These are phyloP conservation scores for Sodiomyces alkalinus DNA, from an alignment of 2,329 filamentous ascomycete genomes.

Conservation along the genomic window DNA sequence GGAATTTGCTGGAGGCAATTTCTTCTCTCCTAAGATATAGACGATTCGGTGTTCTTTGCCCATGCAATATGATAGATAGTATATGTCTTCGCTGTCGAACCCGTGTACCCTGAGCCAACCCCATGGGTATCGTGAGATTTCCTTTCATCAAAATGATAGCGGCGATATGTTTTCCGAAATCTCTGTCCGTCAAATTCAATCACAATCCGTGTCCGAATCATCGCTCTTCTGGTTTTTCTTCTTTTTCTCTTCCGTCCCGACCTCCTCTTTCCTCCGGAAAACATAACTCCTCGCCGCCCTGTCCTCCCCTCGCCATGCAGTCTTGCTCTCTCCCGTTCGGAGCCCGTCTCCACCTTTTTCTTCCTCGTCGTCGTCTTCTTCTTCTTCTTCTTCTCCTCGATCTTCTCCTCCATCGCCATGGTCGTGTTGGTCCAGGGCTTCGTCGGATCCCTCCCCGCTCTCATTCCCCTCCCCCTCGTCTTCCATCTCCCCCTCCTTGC, in stretches of 20 bases:
- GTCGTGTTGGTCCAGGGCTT: too few species aligned
- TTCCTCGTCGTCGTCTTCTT: neutral
- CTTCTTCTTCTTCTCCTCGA: slow-evolving; percentile 21
- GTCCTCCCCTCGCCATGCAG: slow-evolving; percentile 26
- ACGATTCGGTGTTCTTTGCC: too few species aligned
- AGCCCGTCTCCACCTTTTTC: neutral
- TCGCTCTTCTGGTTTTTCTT: slow-evolving; percentile 13
- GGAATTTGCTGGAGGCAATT: too few species aligned
- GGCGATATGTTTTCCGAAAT: too few species aligned
- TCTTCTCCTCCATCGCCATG: neutral
- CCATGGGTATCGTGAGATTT: neutral
- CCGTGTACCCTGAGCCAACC: too few species aligned
- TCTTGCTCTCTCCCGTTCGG: slow-evolving; percentile 1
- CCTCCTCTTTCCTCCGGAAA: slow-evolving; percentile 44
- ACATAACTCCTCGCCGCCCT: slow-evolving; percentile 40
- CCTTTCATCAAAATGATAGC: too few species aligned
- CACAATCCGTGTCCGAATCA: slow-evolving; percentile 12
- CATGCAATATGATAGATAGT: too few species aligned
- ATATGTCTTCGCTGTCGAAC: too few species aligned
- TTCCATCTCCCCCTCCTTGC: slow-evolving; percentile 26
- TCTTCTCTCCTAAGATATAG: too few species aligned
- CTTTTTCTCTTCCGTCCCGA: slow-evolving; percentile 13
- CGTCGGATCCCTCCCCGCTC: too few species aligned
- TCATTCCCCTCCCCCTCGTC: neutral
- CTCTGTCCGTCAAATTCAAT: too few species aligned